Percentiles rank a stretch among this genome's conserved stretches.
Conservation (phyloP, 495 filamentous ascomycete genomes). For the Hypoxylon fragiforme region DNA sequence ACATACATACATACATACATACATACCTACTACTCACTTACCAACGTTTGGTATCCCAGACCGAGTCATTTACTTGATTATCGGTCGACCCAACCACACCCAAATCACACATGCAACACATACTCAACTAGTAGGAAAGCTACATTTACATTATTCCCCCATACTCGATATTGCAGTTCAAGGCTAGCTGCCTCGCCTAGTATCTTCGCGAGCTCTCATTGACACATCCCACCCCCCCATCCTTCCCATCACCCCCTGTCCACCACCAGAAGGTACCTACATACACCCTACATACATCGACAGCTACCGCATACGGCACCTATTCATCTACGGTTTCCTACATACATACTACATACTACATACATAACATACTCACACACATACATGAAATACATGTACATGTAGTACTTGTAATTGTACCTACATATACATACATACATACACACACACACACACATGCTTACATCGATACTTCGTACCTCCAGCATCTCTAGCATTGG, state of each 20-base stretch:
- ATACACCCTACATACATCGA: too few species aligned
- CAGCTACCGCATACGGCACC: too few species aligned
- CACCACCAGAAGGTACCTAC: conserved; percentile 30
- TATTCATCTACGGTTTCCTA: background rate
- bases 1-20: conserved; percentile 1
- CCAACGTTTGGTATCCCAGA: conserved; percentile 3
- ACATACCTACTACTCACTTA: too few species aligned
- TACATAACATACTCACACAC: background rate
- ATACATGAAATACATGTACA: background rate
- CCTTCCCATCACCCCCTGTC: background rate
- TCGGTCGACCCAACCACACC: conserved; percentile 30
- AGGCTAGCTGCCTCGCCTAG: conserved; percentile 23
- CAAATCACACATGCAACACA: conserved; percentile 14
- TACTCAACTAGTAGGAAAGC: conserved; percentile 2
- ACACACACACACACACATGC: background rate
- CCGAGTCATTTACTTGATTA: conserved; percentile 43
- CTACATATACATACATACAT: background rate
- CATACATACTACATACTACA: background rate
- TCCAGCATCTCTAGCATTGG: background rate
- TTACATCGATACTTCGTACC: background rate
- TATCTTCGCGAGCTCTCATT: conserved; percentile 1
- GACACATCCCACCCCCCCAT: conserved; percentile 8
- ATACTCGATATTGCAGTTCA: conserved; percentile 10
- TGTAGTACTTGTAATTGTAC: background rate
- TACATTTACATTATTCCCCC: background rate